These are phyloP conservation scores for Micractinium conductrix DNA, from an alignment of 139 green algal genomes.

Conservation along the genomic window DNA sequence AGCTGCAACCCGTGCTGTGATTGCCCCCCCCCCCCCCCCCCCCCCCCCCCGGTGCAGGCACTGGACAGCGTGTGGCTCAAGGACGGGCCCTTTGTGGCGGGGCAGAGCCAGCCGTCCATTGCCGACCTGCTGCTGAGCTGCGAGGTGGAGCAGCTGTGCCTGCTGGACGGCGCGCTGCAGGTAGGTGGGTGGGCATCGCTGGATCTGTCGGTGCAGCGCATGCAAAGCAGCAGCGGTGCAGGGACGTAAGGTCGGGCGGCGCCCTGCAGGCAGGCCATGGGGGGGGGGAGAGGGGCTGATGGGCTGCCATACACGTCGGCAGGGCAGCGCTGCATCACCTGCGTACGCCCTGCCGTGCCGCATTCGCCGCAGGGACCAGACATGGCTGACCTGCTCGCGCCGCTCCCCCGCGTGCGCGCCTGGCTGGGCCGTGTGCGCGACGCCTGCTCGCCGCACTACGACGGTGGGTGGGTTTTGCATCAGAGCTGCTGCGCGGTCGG, in stretches of 20 bases:
- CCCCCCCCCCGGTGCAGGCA: too few relatives aligned
- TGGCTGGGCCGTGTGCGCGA: constrained; percentile 16
- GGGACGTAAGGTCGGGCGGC: too few relatives aligned
- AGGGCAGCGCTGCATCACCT: too few relatives aligned
- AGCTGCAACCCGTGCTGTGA: too few relatives aligned
- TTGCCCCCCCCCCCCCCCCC: too few relatives aligned
- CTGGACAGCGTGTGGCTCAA: constrained; percentile 36
- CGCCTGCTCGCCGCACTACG: constrained; percentile 27
- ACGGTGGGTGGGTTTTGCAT: constrained; percentile 16
- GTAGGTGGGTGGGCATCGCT: not conserved
- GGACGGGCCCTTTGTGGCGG: constrained; percentile 11
- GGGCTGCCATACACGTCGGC: too few relatives aligned
- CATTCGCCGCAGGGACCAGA: not conserved
- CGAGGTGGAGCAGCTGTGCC: constrained; percentile 41
- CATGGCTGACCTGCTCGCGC: constrained; percentile 33
- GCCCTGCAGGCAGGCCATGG: too few relatives aligned
- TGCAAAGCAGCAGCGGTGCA: too few relatives aligned
- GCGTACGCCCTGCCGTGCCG: not conserved
- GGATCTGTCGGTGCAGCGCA: too few relatives aligned
- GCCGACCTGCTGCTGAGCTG: constrained; percentile 41
- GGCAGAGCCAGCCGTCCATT: constrained; percentile 1
- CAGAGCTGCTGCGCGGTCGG: too few relatives aligned
- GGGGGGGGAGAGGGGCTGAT: too few relatives aligned
- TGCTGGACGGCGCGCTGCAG: constrained; percentile 31
- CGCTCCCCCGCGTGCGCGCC: constrained; percentile 1